Percentiles rank a stretch among this genome's conserved stretches.
phyloP scores from a whole-genome alignment of 768 basidiomycete species.

The Rhizopogon vulgaris region DNA sequence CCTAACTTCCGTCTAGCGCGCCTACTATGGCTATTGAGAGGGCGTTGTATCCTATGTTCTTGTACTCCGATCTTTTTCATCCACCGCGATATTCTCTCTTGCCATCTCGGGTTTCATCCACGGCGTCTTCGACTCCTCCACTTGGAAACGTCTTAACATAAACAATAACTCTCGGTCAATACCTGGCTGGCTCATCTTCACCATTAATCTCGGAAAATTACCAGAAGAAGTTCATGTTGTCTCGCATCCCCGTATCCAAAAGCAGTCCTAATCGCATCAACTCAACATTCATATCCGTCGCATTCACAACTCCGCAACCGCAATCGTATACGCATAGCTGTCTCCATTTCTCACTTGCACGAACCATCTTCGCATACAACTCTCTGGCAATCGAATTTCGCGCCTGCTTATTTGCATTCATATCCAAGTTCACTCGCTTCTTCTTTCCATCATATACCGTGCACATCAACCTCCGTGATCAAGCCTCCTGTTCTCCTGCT shows the following conservation, averaged over 20 bases:
- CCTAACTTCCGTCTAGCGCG: constrained; percentile 37
- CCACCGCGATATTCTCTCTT: constrained; percentile 17
- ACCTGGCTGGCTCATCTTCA: constrained; percentile 20
- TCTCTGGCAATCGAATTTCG: constrained; percentile 9
- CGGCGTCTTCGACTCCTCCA: constrained; percentile 6
- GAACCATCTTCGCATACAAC: constrained; percentile 30
- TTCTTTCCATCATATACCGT: constrained; percentile 1
- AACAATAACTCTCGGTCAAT: constrained; percentile 9
- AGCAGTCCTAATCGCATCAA: constrained; percentile 13
- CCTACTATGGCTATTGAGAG: constrained; percentile 55
- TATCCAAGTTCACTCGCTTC: background rate
- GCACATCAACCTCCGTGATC: constrained; percentile 1
- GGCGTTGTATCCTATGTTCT: constrained; percentile 15
- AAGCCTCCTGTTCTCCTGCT: constrained; percentile 14
- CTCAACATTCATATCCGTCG: constrained; percentile 15
- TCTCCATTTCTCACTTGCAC: constrained; percentile 16
- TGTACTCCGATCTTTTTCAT: constrained; percentile 22
- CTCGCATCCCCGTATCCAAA: background rate
- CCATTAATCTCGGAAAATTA: constrained; percentile 25
- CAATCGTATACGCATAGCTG: constrained; percentile 18
- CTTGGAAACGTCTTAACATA: constrained; percentile 21
- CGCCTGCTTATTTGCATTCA: constrained; percentile 1
- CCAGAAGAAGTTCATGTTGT: constrained; percentile 1
- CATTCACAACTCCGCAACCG: constrained; percentile 16
- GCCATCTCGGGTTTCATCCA: constrained; percentile 8